Percentiles rank a stretch among this genome's conserved stretches.
Conservation (phyloP, 805 yeast species). For the Candida manassasensis region DNA sequence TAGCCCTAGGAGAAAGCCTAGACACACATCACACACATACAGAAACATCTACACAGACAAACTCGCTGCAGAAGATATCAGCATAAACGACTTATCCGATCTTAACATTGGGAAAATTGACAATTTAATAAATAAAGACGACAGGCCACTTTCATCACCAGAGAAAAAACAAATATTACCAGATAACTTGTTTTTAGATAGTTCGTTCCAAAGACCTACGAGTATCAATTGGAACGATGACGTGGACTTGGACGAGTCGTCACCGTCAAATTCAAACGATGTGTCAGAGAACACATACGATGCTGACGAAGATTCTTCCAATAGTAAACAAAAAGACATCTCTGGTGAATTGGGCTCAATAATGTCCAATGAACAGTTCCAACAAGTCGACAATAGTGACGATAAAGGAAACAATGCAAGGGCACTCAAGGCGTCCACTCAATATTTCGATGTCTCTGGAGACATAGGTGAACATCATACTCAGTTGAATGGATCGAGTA, state of each 20-base stretch:
- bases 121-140: constrained; percentile 27
- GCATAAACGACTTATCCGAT: constrained; percentile 35
- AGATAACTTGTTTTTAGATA: constrained; percentile 13
- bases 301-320: constrained; percentile 4
- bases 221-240: constrained; percentile 43
- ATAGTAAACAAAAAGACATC: too few relatives aligned
- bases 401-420: background rate
- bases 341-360: too few relatives aligned
- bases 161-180: constrained; percentile 6
- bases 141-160: constrained; percentile 7
- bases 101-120: constrained; percentile 36
- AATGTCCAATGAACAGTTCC: too few relatives aligned
- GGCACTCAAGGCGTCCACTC: constrained; percentile 13
- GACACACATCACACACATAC: background rate
- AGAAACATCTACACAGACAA: background rate
- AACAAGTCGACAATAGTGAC: too few relatives aligned
- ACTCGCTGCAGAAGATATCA: constrained; percentile 5
- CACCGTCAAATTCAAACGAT: constrained; percentile 11
- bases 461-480: constrained; percentile 8
- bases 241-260: constrained; percentile 26
- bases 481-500: background rate
- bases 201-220: constrained; percentile 33
- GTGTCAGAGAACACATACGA: constrained; percentile 2
- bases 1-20: constrained; percentile 1
- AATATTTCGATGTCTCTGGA: constrained; percentile 20